A percentile compares a stretch with the other conserved stretches of the same genome.
Evolutionary conservation across 345 rosid genomes (phyloP).

Genomic region (Reutealis trisperma): DNA sequence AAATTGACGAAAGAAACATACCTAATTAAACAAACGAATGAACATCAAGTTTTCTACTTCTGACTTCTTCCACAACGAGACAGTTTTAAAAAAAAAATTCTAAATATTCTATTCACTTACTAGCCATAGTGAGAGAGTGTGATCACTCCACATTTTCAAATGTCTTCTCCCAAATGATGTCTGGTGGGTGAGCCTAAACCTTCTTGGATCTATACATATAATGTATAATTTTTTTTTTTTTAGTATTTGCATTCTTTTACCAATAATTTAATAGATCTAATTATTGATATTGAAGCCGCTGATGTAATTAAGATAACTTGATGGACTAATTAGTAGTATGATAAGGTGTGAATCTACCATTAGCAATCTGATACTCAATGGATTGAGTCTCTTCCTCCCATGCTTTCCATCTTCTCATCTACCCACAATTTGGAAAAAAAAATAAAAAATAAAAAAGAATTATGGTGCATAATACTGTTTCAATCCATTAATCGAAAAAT

Average conservation of each 20-base stretch:
- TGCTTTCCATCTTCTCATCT: slow-evolving; percentile 40
- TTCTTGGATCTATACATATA: slow-evolving; percentile 27
- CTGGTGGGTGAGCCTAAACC: slow-evolving; percentile 26
- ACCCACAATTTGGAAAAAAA: background rate
- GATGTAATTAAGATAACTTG: background rate
- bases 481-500: too few species aligned
- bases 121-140: slow-evolving; percentile 28
- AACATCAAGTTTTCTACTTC: too few species aligned
- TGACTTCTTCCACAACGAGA: background rate
- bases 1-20: slow-evolving; percentile 33
- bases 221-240: too few species aligned
- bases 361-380: slow-evolving; percentile 26
- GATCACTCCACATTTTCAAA: slow-evolving; percentile 26
- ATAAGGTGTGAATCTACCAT: slow-evolving; percentile 15
- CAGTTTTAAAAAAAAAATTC: too few species aligned
- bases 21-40: slow-evolving; percentile 9
- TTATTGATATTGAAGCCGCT: too few species aligned
- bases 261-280: background rate
- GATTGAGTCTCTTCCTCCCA: slow-evolving; percentile 39
- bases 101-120: slow-evolving; percentile 10
- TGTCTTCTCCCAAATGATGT: slow-evolving; percentile 30
- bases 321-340: too few species aligned
- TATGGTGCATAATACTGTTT: too few species aligned
- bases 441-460: too few species aligned
- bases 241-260: too few species aligned